These are phyloP conservation scores for Kuraishia ogatae DNA, from an alignment of 805 yeast genomes.

Conservation along the genomic window DNA sequence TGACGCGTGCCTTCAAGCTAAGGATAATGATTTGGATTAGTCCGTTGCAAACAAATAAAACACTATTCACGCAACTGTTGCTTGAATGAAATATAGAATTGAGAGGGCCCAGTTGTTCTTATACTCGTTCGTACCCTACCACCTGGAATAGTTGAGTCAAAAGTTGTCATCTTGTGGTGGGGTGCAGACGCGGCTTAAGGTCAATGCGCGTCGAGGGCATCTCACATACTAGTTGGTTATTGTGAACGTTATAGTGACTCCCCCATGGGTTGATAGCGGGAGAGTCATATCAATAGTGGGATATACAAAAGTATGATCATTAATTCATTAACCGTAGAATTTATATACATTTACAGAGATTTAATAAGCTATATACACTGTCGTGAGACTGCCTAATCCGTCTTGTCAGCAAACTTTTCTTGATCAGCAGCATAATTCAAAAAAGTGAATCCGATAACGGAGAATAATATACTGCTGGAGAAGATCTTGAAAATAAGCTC, in stretches of 20 bases:
- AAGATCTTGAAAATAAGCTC: slow-evolving; percentile 24
- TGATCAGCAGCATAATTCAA: slow-evolving; percentile 23
- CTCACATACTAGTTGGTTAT: neutral
- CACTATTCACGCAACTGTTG: too few species aligned
- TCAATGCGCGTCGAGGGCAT: neutral
- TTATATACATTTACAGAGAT: neutral
- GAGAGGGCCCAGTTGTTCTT: too few species aligned
- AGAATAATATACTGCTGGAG: slow-evolving; percentile 22
- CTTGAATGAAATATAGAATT: too few species aligned
- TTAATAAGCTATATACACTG: too few species aligned
- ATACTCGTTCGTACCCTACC: too few species aligned
- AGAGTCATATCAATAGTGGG: too few species aligned
- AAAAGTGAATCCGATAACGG: slow-evolving; percentile 23
- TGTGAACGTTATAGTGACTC: neutral
- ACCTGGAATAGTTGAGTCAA: too few species aligned
- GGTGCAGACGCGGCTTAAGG: neutral
- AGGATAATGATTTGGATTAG: too few species aligned
- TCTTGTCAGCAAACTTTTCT: slow-evolving; percentile 5
- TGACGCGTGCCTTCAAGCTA: too few species aligned
- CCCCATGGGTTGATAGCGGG: too few species aligned
- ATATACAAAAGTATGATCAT: too few species aligned
- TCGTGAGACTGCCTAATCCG: neutral
- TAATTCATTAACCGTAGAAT: neutral
- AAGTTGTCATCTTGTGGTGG: neutral
- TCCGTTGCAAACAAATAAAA: too few species aligned